Percentiles rank a stretch among this genome's conserved stretches.
Evolutionary conservation across 176 grass and related monocot genomes (phyloP).

Genomic region (Rhynchospora tenuis): DNA sequence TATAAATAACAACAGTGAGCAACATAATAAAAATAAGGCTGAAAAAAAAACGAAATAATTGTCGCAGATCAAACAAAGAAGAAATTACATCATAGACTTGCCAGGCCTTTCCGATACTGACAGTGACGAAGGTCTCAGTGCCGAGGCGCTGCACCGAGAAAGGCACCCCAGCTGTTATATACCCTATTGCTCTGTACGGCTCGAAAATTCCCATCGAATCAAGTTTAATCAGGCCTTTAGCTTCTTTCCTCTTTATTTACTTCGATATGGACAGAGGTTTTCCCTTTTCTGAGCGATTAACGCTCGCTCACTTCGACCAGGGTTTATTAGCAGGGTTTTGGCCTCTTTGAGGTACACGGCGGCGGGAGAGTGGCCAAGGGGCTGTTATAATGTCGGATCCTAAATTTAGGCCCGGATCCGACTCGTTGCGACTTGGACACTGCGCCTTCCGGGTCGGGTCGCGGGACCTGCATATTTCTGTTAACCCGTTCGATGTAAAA

Average conservation of each 20-base stretch:
- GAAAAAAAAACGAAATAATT: neutral
- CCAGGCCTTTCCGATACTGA: conserved; percentile 89
- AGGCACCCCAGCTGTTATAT: conserved; percentile 74
- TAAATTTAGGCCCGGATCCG: neutral
- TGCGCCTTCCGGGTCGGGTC: no score
- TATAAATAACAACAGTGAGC: neutral
- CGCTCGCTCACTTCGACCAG: neutral
- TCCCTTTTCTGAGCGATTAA: neutral
- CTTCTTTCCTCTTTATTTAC: neutral
- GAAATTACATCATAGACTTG: conserved; percentile 79
- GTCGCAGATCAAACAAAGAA: neutral
- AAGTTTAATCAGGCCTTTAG: neutral
- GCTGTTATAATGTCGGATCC: neutral
- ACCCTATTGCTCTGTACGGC: conserved; percentile 85
- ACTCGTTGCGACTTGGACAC: neutral
- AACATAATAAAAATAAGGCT: neutral
- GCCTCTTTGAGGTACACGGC: neutral
- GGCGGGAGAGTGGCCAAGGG: neutral
- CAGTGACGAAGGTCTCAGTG: conserved; percentile 85
- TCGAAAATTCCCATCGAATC: conserved; percentile 84
- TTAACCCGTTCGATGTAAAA: no score
- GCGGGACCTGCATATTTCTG: no score
- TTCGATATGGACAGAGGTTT: no score
- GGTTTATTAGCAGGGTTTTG: neutral
- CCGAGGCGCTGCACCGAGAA: conserved; percentile 89